Percentiles rank a stretch among this genome's conserved stretches.
Evolutionary conservation across 2,329 filamentous ascomycete genomes (phyloP).

Genomic region (Metarhizium brunneum): DNA sequence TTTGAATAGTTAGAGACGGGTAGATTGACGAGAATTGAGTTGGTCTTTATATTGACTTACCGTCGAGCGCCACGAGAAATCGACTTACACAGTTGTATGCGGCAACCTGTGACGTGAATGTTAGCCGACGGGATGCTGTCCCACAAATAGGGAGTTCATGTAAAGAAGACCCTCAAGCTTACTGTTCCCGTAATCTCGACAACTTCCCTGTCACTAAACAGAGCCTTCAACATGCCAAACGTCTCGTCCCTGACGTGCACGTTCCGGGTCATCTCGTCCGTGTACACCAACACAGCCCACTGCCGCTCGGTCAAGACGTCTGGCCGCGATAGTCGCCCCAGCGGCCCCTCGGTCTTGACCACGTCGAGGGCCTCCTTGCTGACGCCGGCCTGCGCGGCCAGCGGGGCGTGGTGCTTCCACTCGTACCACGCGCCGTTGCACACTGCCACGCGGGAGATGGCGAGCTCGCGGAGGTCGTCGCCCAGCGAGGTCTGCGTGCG

Average conservation of each 20-base stretch:
- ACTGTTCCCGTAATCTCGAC: conserved; percentile 76
- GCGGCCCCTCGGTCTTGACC: conserved; percentile 24
- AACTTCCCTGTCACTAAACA: conserved; percentile 62
- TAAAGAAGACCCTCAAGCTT: conserved; percentile 13
- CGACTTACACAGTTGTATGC: conserved; percentile 80
- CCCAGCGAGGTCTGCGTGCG: conserved; percentile 42
- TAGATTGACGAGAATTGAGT: neutral
- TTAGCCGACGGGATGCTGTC: conserved; percentile 9
- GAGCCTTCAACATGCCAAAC: conserved; percentile 51
- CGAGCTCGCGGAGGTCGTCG: conserved; percentile 60
- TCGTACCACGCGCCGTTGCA: conserved; percentile 80
- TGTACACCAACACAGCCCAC: conserved; percentile 61
- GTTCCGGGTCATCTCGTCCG: conserved; percentile 75
- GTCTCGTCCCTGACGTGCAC: conserved; percentile 61
- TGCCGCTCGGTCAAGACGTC: conserved; percentile 46
- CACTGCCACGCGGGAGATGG: conserved; percentile 72
- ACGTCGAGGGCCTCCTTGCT: conserved; percentile 37
- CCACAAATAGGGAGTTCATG: neutral
- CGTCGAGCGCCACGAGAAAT: conserved; percentile 74
- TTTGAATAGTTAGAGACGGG: conserved; percentile 8
- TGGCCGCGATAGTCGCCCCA: conserved; percentile 16
- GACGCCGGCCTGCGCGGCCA: conserved; percentile 51
- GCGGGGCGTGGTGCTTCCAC: conserved; percentile 69
- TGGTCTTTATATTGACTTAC: conserved; percentile 31
- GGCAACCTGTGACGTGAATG: conserved; percentile 35